phyloP scores from a whole-genome alignment of 2,329 filamentous ascomycete species.

The Penicillium sp. region DNA sequence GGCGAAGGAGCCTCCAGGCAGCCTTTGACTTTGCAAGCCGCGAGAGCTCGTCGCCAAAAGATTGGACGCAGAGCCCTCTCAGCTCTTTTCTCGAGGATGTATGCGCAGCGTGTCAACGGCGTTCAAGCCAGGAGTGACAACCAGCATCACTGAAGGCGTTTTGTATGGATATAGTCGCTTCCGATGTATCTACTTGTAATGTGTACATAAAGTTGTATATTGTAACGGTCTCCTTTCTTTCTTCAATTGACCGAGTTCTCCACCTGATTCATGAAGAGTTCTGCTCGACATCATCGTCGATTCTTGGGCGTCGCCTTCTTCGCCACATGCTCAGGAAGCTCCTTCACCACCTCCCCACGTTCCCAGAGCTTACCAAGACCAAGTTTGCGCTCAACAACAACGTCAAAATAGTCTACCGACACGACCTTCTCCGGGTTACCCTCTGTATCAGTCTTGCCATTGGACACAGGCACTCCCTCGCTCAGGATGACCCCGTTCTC shows the following conservation, averaged over 20 bases:
- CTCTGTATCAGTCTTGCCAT: conserved; percentile 49
- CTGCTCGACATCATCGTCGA: not conserved
- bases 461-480: conserved; percentile 46
- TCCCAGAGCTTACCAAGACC: conserved; percentile 71
- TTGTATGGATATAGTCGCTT: not conserved
- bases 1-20: not conserved
- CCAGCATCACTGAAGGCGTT: not conserved
- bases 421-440: conserved; percentile 59
- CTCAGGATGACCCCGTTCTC: conserved; percentile 74
- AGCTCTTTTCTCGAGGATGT: not conserved
- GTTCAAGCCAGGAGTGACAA: not conserved
- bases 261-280: conserved; percentile 27
- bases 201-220: not conserved
- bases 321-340: conserved; percentile 46
- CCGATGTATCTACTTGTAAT: not conserved
- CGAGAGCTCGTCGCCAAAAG: not conserved
- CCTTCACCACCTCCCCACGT: conserved; percentile 56
- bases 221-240: too few relatives aligned
- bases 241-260: not conserved
- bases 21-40: not conserved
- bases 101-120: not conserved
- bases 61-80: not conserved
- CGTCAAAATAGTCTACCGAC: conserved; percentile 67
- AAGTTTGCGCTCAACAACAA: conserved; percentile 72
- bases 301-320: conserved; percentile 33